Evolutionary conservation across 306 rosid species (phyloP).

Genomic region (Cicer bijugum): DNA sequence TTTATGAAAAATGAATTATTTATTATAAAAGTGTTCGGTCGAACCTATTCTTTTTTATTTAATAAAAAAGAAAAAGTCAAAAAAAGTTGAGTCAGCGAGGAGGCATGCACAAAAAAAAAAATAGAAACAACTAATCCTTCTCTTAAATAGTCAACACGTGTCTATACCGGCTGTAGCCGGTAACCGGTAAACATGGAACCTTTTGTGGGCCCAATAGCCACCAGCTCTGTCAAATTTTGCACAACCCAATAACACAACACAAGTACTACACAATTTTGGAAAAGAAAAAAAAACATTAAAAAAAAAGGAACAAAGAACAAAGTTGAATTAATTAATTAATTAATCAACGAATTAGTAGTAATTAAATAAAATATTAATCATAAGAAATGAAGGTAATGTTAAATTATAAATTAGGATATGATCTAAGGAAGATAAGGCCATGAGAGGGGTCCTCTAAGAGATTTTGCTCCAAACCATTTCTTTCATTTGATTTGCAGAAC

Average conservation of each 20-base stretch:
- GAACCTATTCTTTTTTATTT: constrained; percentile 3
- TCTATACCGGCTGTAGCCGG: constrained; percentile 49
- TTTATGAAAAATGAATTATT: not conserved
- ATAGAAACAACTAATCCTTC: not conserved
- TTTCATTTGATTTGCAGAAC: constrained; percentile 71
- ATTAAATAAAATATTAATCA: not conserved
- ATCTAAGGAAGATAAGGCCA: constrained; percentile 57
- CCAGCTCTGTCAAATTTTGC: constrained; percentile 46
- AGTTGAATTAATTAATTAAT: not conserved
- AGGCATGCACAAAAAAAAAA: constrained; percentile 17
- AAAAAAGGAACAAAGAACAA: not conserved
- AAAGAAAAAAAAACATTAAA: not conserved
- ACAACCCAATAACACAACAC: constrained; percentile 33
- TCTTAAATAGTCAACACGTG: constrained; percentile 59
- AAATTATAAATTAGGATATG: constrained; percentile 48
- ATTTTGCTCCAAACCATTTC: constrained; percentile 59
- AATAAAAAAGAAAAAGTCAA: constrained; percentile 13
- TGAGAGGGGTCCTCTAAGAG: constrained; percentile 46
- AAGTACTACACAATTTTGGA: not conserved
- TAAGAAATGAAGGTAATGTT: constrained; percentile 13
- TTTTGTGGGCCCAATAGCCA: constrained; percentile 47
- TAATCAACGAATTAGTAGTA: not conserved
- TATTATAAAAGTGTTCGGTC: constrained; percentile 23
- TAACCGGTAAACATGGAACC: constrained; percentile 52
- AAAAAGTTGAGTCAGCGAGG: constrained; percentile 40